phyloP scores from a whole-genome alignment of 305 asterid species.

The Vinca major region DNA sequence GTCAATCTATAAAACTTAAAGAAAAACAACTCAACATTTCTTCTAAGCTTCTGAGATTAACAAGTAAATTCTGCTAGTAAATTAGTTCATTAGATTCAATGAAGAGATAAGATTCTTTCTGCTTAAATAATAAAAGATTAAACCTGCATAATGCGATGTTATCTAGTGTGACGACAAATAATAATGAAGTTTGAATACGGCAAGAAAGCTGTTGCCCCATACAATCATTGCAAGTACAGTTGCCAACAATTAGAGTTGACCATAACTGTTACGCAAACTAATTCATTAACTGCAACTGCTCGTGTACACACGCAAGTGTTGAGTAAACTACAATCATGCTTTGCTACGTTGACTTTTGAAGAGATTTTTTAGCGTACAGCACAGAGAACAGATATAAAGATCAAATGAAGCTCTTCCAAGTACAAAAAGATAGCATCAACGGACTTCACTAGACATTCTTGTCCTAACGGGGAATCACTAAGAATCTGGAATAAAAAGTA shows the following conservation, averaged over 20 bases:
- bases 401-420: background rate
- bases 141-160: too few relatives aligned
- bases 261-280: background rate
- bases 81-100: slow-evolving; percentile 1
- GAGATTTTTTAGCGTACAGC: background rate
- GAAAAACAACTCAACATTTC: background rate
- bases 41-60: background rate
- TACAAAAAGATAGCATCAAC: background rate
- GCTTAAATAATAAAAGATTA: background rate
- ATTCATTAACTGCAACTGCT: background rate
- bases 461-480: background rate
- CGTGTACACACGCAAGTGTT: background rate
- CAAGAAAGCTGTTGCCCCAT: background rate
- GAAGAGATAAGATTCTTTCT: background rate
- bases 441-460: background rate
- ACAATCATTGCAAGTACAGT: background rate
- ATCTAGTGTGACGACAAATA: background rate
- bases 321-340: background rate
- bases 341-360: too few relatives aligned
- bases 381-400: background rate
- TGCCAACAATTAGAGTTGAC: slow-evolving; percentile 1
- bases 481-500: background rate
- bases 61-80: background rate
- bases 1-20: background rate
- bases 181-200: background rate